Conservation (phyloP, 2,329 filamentous ascomycete genomes). For the Bisporella sp. region DNA sequence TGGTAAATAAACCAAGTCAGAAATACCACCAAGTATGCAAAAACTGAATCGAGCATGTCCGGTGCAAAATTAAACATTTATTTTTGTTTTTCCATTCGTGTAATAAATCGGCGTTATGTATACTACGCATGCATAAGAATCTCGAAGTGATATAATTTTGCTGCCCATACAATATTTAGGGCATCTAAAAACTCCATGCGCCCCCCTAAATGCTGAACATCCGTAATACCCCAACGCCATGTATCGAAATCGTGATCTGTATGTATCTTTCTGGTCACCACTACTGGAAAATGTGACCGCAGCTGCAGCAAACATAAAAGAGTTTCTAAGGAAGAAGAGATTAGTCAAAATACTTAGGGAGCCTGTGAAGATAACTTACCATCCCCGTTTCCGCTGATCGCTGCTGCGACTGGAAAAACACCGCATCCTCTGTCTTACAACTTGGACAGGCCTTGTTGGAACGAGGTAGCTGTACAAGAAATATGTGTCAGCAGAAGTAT, state of each 20-base stretch:
- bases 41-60: too few species aligned
- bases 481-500: conserved; percentile 31
- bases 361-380: conserved; percentile 52
- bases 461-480: conserved; percentile 70
- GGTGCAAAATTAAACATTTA: too few species aligned
- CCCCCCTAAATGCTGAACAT: conserved; percentile 1
- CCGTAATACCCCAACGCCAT: conserved; percentile 9
- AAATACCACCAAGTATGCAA: too few species aligned
- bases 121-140: too few species aligned
- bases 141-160: too few species aligned
- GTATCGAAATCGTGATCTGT: not conserved
- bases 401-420: conserved; percentile 99
- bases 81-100: too few species aligned
- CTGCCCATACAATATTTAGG: too few species aligned
- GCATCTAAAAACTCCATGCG: not conserved
- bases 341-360: conserved; percentile 10
- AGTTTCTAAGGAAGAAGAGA: conserved; percentile 55
- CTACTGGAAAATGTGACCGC: conserved; percentile 73
- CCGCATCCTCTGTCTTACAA: conserved; percentile 82
- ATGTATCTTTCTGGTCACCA: conserved; percentile 26
- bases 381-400: conserved; percentile 96
- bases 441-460: conserved; percentile 76
- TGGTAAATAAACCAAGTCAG: too few species aligned
- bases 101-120: too few species aligned
- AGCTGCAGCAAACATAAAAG: conserved; percentile 90